A percentile compares a stretch with the other conserved stretches of the same genome.
Evolutionary conservation across 352 stramenopile species (phyloP).

Genomic region (Phytophthora colocasiae): DNA sequence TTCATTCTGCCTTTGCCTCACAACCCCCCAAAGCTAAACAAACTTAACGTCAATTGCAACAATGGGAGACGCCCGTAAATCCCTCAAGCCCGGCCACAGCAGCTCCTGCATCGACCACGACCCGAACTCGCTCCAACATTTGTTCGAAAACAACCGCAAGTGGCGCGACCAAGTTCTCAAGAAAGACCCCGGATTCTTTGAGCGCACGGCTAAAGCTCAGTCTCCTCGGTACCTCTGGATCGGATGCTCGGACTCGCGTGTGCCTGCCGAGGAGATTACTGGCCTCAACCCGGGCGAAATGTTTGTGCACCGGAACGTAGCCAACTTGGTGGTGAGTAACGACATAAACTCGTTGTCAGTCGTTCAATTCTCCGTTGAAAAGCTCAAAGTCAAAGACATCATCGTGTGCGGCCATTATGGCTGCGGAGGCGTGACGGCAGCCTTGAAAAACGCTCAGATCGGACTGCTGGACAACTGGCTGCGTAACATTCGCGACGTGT

Average conservation of each 20-base stretch:
- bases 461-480: slow-evolving; percentile 92
- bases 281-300: slow-evolving; percentile 79
- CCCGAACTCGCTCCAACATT: slow-evolving; percentile 42
- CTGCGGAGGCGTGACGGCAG: slow-evolving; percentile 85
- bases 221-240: slow-evolving; percentile 91
- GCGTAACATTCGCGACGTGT: slow-evolving; percentile 87
- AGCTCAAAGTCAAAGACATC: slow-evolving; percentile 91
- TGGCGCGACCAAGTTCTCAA: slow-evolving; percentile 67
- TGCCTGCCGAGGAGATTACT: slow-evolving; percentile 87
- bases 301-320: slow-evolving; percentile 92
- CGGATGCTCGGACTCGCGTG: slow-evolving; percentile 87
- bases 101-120: slow-evolving; percentile 26
- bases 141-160: slow-evolving; percentile 75
- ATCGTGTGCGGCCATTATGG: slow-evolving; percentile 93
- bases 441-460: slow-evolving; percentile 77
- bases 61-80: slow-evolving; percentile 17
- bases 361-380: slow-evolving; percentile 83
- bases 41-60: background rate
- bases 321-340: slow-evolving; percentile 76
- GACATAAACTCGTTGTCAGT: slow-evolving; percentile 69
- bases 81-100: slow-evolving; percentile 26
- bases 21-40: background rate
- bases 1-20: slow-evolving; percentile 22
- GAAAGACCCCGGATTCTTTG: slow-evolving; percentile 71
- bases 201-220: slow-evolving; percentile 69